These are phyloP conservation scores for Breviolum minutum DNA, from an alignment of 73 alveolate genomes.

Conservation along the genomic window DNA sequence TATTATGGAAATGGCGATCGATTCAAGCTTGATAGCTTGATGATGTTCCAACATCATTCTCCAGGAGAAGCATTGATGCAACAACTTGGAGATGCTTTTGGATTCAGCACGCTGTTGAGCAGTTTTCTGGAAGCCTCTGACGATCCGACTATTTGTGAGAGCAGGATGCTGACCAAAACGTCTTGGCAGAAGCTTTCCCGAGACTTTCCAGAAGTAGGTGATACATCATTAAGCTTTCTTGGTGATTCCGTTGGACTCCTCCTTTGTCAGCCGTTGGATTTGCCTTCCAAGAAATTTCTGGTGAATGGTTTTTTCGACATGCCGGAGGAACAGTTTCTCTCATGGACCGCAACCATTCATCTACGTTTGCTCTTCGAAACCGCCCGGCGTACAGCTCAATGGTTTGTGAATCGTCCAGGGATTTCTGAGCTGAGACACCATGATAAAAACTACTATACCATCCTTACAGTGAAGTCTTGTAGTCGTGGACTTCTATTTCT, in stretches of 20 bases:
- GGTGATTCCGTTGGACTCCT: background rate
- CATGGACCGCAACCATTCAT: background rate
- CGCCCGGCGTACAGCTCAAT: background rate
- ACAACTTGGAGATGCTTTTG: background rate
- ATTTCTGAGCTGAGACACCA: background rate
- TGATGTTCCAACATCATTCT: background rate
- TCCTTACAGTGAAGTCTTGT: background rate
- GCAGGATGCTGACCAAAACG: background rate
- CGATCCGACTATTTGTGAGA: background rate
- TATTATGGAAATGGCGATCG: background rate
- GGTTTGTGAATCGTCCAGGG: constrained; percentile 8
- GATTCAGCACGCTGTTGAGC: background rate
- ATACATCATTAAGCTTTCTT: background rate
- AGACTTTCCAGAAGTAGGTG: background rate
- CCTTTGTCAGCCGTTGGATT: background rate
- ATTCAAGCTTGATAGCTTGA: background rate
- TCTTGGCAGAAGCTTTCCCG: background rate
- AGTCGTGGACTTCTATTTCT: background rate
- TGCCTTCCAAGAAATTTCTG: background rate
- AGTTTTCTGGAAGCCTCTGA: no score
- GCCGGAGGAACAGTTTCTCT: background rate
- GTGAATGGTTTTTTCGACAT: background rate
- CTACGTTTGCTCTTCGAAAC: background rate
- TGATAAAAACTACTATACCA: background rate
- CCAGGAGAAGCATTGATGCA: background rate